Percentiles rank a stretch among this genome's conserved stretches.
These are phyloP conservation scores for Leishmania tarentolae DNA, from an alignment of 208 protist species.

Conservation along the genomic window DNA sequence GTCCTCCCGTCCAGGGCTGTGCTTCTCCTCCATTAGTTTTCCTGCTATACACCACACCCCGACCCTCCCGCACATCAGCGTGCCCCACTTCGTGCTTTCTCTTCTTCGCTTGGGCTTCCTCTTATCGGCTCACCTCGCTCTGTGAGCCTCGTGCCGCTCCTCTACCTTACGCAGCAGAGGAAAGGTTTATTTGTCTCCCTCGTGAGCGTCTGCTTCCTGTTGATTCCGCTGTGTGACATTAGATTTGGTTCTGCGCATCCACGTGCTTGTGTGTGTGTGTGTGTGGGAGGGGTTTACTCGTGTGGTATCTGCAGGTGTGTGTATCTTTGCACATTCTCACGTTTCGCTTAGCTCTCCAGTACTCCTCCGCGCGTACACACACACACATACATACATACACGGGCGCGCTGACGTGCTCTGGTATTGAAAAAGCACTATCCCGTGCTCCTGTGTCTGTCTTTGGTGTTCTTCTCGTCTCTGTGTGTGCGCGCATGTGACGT, in stretches of 20 bases:
- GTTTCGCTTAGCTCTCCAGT: neutral
- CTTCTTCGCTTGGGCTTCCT: neutral
- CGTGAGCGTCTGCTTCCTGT: neutral
- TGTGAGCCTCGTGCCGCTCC: no score
- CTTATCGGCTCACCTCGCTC: neutral
- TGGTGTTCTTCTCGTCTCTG: neutral
- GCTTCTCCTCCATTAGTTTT: neutral
- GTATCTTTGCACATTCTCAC: neutral
- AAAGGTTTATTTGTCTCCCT: neutral
- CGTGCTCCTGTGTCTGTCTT: no score
- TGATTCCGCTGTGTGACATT: neutral
- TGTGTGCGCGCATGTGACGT: neutral
- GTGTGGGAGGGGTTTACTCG: no score
- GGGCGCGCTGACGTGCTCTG: neutral
- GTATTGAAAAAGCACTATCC: neutral
- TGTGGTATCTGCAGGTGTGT: neutral
- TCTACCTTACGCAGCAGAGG: neutral
- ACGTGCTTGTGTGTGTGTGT: neutral
- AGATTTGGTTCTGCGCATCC: neutral
- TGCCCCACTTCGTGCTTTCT: neutral
- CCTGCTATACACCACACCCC: neutral
- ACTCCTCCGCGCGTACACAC: no score
- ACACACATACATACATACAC: neutral
- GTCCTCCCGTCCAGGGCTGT: neutral
- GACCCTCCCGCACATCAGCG: neutral